Conservation (phyloP, 495 filamentous ascomycete genomes). For the Talaromyces borbonicus region DNA sequence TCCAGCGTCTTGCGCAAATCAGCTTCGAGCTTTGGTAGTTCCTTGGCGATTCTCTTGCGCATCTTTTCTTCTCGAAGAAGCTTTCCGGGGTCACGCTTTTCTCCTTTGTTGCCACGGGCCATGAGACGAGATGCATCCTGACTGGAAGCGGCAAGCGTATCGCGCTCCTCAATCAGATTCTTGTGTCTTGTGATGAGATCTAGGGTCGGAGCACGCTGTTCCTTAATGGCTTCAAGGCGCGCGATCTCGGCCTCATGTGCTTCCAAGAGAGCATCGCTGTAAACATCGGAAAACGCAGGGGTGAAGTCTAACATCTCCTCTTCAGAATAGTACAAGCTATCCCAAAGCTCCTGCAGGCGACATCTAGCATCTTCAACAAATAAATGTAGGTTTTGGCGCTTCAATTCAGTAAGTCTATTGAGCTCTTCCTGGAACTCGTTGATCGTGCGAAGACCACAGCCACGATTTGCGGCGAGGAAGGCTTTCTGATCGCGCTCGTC, state of each 20-base stretch:
- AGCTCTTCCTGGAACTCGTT: conserved; percentile 93
- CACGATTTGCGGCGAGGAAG: conserved; percentile 62
- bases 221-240: conserved; percentile 70
- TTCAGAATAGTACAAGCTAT: conserved; percentile 84
- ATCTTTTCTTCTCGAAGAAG: conserved; percentile 97
- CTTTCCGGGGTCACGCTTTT: conserved; percentile 86
- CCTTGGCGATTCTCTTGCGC: conserved; percentile 91
- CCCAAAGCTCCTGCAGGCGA: conserved; percentile 90
- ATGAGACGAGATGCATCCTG: conserved; percentile 92
- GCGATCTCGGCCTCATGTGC: conserved; percentile 83
- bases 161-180: conserved; percentile 73
- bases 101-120: conserved; percentile 77
- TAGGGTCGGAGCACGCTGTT: conserved; percentile 79
- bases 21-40: conserved; percentile 79
- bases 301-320: conserved; percentile 98
- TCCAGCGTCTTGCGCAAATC: conserved; percentile 76
- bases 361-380: conserved; percentile 91
- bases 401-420: conserved; percentile 76
- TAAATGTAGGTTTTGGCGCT: conserved; percentile 85
- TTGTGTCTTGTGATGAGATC: conserved; percentile 76
- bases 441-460: conserved; percentile 76
- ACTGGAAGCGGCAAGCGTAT: conserved; percentile 76
- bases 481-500: conserved; percentile 72
- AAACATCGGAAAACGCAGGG: conserved; percentile 75
- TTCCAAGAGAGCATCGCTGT: conserved; percentile 78